Evolutionary conservation across 208 protist genomes (phyloP).

Genomic region (Wallacemonas sp.): DNA sequence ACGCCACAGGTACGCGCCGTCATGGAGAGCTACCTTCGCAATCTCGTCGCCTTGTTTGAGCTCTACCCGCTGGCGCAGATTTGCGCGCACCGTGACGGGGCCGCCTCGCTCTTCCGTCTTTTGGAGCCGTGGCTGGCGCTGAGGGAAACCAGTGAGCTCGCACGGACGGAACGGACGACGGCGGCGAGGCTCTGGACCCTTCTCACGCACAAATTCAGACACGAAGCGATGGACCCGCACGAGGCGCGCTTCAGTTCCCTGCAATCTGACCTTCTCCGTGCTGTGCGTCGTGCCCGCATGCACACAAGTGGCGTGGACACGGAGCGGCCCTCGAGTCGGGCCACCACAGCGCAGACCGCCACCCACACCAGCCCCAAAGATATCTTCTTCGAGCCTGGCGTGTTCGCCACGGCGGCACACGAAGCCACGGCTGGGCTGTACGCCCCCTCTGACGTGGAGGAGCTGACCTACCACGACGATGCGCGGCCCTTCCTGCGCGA

Average conservation of each 20-base stretch:
- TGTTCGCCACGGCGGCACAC: conserved; percentile 17
- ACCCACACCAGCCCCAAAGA: conserved; percentile 10
- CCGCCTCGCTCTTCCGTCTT: conserved; percentile 9
- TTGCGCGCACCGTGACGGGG: neutral
- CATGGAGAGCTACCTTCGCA: conserved; percentile 9
- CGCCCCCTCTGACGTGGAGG: neutral
- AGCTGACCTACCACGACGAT: conserved; percentile 32
- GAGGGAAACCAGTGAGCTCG: conserved; percentile 18
- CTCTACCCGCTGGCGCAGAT: conserved; percentile 8
- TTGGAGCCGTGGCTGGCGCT: conserved; percentile 9
- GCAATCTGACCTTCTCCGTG: conserved; percentile 35
- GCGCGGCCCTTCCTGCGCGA: conserved; percentile 9
- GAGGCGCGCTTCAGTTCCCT: conserved; percentile 27
- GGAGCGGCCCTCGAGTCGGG: neutral
- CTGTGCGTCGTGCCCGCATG: conserved; percentile 34
- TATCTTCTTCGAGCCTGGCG: neutral
- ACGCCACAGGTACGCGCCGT: conserved; percentile 3
- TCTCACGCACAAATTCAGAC: conserved; percentile 37
- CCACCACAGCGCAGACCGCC: conserved; percentile 6
- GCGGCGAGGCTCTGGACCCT: conserved; percentile 42
- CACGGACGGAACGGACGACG: neutral
- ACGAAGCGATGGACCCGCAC: conserved; percentile 41
- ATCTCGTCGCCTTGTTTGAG: conserved; percentile 6
- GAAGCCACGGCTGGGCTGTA: conserved; percentile 19
- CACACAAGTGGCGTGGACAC: neutral